Evolutionary conservation across 257 asterid genomes (phyloP).

Genomic region (Gentiana macrophylla): DNA sequence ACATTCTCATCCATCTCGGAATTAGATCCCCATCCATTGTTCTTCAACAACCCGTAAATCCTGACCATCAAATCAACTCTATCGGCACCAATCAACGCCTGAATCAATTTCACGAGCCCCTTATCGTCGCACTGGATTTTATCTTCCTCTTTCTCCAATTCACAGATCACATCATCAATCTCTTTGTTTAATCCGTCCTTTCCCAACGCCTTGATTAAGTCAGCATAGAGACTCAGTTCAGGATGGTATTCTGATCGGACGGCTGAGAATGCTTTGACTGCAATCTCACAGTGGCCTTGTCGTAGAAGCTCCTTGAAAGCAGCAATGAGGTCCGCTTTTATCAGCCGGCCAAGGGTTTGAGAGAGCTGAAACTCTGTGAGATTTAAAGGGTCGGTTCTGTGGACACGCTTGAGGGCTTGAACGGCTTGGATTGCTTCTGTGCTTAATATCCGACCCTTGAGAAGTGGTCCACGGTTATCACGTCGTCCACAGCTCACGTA

Average conservation of each 20-base stretch:
- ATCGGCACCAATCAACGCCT: constrained; percentile 57
- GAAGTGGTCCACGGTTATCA: constrained; percentile 70
- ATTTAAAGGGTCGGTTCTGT: constrained; percentile 36
- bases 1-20: constrained; percentile 52
- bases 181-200: constrained; percentile 44
- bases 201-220: constrained; percentile 39
- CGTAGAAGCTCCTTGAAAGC: constrained; percentile 78
- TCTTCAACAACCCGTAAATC: constrained; percentile 68
- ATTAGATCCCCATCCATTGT: constrained; percentile 36
- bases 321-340: constrained; percentile 79
- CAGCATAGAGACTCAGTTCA: constrained; percentile 54
- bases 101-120: constrained; percentile 57
- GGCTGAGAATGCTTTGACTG: constrained; percentile 50
- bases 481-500: constrained; percentile 63
- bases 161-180: constrained; percentile 40
- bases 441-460: constrained; percentile 70
- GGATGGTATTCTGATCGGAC: constrained; percentile 56
- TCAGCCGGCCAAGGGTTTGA: constrained; percentile 56
- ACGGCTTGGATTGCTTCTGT: constrained; percentile 88
- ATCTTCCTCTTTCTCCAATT: constrained; percentile 37
- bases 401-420: constrained; percentile 74
- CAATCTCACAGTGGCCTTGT: constrained; percentile 64
- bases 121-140: constrained; percentile 36
- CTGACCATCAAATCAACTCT: constrained; percentile 57
- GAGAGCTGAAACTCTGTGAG: constrained; percentile 24